Base-by-base conservation (phyloP, 306 rosid genomes). In the Albizia julibrissin region DNA sequence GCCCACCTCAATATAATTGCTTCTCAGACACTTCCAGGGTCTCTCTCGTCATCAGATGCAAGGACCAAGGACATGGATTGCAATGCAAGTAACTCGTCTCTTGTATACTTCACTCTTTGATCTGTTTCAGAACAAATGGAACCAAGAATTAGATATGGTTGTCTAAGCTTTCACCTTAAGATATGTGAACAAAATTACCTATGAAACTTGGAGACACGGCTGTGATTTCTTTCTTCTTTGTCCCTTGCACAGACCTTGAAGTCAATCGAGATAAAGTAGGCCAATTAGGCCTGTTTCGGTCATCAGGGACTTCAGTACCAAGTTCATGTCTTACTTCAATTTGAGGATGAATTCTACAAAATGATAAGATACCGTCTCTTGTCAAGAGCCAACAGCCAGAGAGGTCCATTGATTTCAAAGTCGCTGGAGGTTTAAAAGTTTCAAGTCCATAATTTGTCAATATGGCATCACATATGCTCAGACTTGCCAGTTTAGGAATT, bases 341-440 rank as follows among this genome's bases (percentile, higher is more conserved):
- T 65, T 85, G 90, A 73, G 98, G 93, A 88, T 91, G 88, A 62
- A 44, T 79, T 89, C 78, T 91, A 82, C 89, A 81, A 71, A 91
- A 95, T 39, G 89, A 86, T 50, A 42, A 11, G 79, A 95, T 86
- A 26, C 65, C 79, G 31, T 88, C 93, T 78, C 79, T 49, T 24
- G 92, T 90, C 80, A 95, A 56, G 79, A 95, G 98, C 99, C 99
- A 95, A 83, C 99, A 93, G 65, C 99, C 99, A 44, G 83, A 83
- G 75, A 95, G 88, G 87, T 93, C 94, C 81, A 93, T 50, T 83
- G 81, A 58, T 87, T 84, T 90, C 64, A 95, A 79, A 50, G 89
- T 86, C 34, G 72, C 80, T 2, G 94, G 92, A 78, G 92, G 90
- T 79, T 87, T 82, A 77, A 89, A 91, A 68, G 82, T 80, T 67